phyloP scores from a whole-genome alignment of 345 rosid genomes.

The Erucastrum elatum region DNA sequence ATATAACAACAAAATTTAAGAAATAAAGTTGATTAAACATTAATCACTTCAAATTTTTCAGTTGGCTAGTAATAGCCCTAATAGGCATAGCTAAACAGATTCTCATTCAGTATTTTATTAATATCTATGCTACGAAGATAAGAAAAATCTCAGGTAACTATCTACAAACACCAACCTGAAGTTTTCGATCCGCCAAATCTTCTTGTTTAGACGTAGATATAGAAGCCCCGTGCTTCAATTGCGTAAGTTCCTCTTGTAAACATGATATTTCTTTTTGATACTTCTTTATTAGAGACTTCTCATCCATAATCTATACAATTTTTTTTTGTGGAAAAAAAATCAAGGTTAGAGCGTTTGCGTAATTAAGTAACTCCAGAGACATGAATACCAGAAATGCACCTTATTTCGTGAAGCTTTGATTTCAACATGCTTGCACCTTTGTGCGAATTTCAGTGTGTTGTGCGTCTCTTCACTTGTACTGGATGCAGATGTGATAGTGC shows the following conservation, averaged over 20 bases:
- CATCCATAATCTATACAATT: conserved; percentile 80
- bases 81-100: neutral
- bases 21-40: neutral
- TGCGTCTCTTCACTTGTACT: conserved; percentile 98
- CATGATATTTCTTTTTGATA: conserved; percentile 94
- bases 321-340: neutral
- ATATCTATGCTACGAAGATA: conserved; percentile 6
- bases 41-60: neutral
- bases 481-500: conserved; percentile 98
- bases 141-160: conserved; percentile 13
- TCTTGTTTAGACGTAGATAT: conserved; percentile 75
- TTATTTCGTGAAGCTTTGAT: conserved; percentile 95
- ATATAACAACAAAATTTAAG: conserved; percentile 18
- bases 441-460: conserved; percentile 96
- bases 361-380: conserved; percentile 5
- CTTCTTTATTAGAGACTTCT: conserved; percentile 94
- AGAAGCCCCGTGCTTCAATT: conserved; percentile 61
- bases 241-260: conserved; percentile 89
- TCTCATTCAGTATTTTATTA: conserved; percentile 5
- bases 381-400: conserved; percentile 47
- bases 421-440: conserved; percentile 96
- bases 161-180: conserved; percentile 58
- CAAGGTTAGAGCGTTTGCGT: conserved; percentile 13
- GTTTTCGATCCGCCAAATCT: conserved; percentile 73
- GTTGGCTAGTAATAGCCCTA: neutral